Base-by-base conservation (phyloP, 2,329 filamentous ascomycete species). In the Cladosporium colombiae region DNA sequence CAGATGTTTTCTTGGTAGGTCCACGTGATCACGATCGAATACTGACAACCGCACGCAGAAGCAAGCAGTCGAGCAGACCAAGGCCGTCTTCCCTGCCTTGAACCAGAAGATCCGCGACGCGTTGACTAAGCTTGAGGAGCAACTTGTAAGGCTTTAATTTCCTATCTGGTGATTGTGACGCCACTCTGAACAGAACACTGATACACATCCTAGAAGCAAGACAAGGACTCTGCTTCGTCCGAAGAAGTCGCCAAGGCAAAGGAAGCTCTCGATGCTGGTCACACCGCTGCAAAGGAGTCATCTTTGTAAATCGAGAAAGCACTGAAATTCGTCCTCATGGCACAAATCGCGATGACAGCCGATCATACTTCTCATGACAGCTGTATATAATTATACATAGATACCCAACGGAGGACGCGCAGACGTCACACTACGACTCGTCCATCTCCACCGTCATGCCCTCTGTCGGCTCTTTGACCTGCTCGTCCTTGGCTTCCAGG, bases 1-100 rank as follows among this genome's bases (percentile, higher is more conserved):
- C 5, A 4, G 13, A 14, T 14, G 14, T 35, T 35, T 35, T 35
- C 8, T 35, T 14, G 13, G 10, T 35, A 14, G 3, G 1, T 11
- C 1, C 6, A 10, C 31, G 2, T 33, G 33, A 14, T 14, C 5
- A 14, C 13, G 33, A 35, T 14, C 33, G 33, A 35, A 4, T 16
- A 29, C 60, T 63, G 10, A 63, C 18, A 14, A 16, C 16, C 16
- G 29, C 53, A 10, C 33, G 66, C 73, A 97, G 93, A 86, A 86
- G 80, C 86, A 87, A 81, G 93, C 91, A 25, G 82, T 93, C n/a
- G 88, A 93, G 70, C 91, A 99, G 81, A 98, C 95, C 10, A 90
- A 90, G 76, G 90, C 88, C 65, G 87, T 98, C 31, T 90, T 98
- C 72, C 89, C 84, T 2, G 87, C 87, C 1, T 80, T 98, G 70